A percentile compares a stretch with the other conserved stretches of the same genome.
Conservation (phyloP, 1,284 basidiomycete genomes). For the Golubevia sp. region DNA sequence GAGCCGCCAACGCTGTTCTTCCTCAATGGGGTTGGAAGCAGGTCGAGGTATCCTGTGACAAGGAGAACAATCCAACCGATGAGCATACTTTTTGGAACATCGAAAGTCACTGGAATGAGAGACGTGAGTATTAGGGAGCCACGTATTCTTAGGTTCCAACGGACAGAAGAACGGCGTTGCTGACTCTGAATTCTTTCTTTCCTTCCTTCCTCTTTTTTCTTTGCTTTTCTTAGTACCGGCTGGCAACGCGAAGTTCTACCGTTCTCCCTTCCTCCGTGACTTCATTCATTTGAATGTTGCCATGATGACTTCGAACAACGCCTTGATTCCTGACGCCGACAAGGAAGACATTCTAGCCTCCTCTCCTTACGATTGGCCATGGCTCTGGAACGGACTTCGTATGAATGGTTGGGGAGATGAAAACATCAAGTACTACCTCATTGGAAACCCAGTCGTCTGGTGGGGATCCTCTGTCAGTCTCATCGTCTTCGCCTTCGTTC, state of each 20-base stretch:
- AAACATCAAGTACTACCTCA: slow-evolving; percentile 88
- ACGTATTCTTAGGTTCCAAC: slow-evolving; percentile 30
- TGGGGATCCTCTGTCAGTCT: slow-evolving; percentile 79
- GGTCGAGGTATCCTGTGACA: slow-evolving; percentile 90
- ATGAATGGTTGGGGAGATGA: slow-evolving; percentile 96
- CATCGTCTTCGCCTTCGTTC: slow-evolving; percentile 67
- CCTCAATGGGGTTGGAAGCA: slow-evolving; percentile 99
- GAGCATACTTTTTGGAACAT: slow-evolving; percentile 96
- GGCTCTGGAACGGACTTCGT: slow-evolving; percentile 77
- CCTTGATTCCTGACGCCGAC: slow-evolving; percentile 92
- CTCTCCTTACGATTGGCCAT: slow-evolving; percentile 90
- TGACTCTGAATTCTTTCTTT: slow-evolving; percentile 5
- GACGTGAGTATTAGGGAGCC: slow-evolving; percentile 76
- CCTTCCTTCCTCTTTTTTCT: slow-evolving; percentile 3
- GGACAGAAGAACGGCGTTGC: neutral
- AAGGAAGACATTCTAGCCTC: slow-evolving; percentile 97
- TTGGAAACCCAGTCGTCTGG: slow-evolving; percentile 91
- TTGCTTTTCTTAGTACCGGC: slow-evolving; percentile 71
- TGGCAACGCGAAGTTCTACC: slow-evolving; percentile 81
- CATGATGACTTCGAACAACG: slow-evolving; percentile 99
- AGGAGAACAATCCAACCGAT: slow-evolving; percentile 81
- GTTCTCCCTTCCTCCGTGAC: slow-evolving; percentile 90
- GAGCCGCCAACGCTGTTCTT: slow-evolving; percentile 83
- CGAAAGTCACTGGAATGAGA: slow-evolving; percentile 92
- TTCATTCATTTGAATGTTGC: slow-evolving; percentile 99